Evolutionary conservation across 441 rosid genomes (phyloP), one percentile per base, ranked within the genome.

Genomic region (Populus trichocarpa): DNA sequence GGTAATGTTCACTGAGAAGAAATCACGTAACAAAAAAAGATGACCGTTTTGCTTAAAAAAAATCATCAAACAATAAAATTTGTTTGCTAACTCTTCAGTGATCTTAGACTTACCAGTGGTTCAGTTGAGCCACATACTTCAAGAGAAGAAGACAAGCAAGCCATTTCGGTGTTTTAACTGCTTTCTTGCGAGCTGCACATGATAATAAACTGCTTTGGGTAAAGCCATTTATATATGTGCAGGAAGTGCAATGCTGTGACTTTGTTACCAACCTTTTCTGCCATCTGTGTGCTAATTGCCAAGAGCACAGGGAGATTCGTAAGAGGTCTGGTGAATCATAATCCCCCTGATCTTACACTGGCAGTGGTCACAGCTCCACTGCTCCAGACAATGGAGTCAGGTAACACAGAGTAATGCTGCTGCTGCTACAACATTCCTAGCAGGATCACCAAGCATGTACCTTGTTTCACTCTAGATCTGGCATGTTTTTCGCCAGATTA

Each of bases 171-270:
- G 25, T 32, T 5, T 5, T 32, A 32, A 32, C 35, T 32, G 35
- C 5, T 32, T 32, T 32, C 35, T 32, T 32, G 35, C 35, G 5
- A 32, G 2, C 35, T 2, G 35, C 2, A 2, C 35, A 32, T 32
- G 35, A 5, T 2, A 32, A 32, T 32, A 32, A 32, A 32, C 35
- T 32, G 35, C 35, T 32, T 5, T 32, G 35, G 35, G 35, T 32
- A 32, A 32, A 32, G 35, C 25, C 25, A 25, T 25, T 25, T 25
- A 25, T 25, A 25, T 25, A 25, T n/a, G 65, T 79, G 87, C 92
- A 95, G 99, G 99, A 91, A 81, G 97, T 89, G 20, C 97, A 96
- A 22, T 95, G 98, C 79, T 88, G 93, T 46, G 99, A 93, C 84
- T 87, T 89, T 18, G 84, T 84, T 9, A 90, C 99, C 63, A 97